These are phyloP conservation scores for Leptomonas pyrrhocoris DNA, from an alignment of 208 protist genomes.

Conservation along the genomic window DNA sequence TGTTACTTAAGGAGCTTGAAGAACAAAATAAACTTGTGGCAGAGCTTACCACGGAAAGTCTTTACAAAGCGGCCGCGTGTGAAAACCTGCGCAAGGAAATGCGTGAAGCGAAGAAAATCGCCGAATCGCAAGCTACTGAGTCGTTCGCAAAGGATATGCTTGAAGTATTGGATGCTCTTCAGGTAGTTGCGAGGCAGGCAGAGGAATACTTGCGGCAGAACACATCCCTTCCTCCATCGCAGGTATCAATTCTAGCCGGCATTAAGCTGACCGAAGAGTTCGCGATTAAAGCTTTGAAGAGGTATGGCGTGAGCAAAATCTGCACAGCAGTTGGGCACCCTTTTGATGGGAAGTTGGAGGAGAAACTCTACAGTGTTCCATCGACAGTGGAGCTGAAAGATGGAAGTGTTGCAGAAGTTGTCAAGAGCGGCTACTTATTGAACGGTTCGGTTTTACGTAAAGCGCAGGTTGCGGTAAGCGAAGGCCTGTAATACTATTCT, in stretches of 20 bases:
- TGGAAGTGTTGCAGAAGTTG: conserved; percentile 45
- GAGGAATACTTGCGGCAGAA: conserved; percentile 18
- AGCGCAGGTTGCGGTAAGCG: conserved; percentile 62
- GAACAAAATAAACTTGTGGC: conserved; percentile 38
- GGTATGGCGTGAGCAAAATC: conserved; percentile 49
- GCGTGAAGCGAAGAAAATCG: conserved; percentile 30
- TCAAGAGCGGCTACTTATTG: conserved; percentile 63
- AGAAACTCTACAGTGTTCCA: conserved; percentile 52
- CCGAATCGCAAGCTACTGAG: conserved; percentile 32
- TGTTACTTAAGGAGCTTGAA: conserved; percentile 15
- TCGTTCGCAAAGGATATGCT: conserved; percentile 67
- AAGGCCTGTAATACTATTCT: conserved; percentile 30
- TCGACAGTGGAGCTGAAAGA: conserved; percentile 30
- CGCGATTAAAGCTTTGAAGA: conserved; percentile 46
- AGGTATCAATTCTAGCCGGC: conserved; percentile 36
- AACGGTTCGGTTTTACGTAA: conserved; percentile 48
- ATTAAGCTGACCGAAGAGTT: conserved; percentile 58
- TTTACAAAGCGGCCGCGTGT: conserved; percentile 61
- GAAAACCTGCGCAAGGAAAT: conserved; percentile 62
- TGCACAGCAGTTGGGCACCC: conserved; percentile 26
- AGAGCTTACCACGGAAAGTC: conserved; percentile 42
- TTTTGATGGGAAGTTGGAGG: conserved; percentile 49
- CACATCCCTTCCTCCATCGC: conserved; percentile 15
- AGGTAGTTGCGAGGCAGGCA: conserved; percentile 36
- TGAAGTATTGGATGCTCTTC: conserved; percentile 61